phyloP scores from a whole-genome alignment of 2,329 filamentous ascomycete species.

The Diplodia seriata region DNA sequence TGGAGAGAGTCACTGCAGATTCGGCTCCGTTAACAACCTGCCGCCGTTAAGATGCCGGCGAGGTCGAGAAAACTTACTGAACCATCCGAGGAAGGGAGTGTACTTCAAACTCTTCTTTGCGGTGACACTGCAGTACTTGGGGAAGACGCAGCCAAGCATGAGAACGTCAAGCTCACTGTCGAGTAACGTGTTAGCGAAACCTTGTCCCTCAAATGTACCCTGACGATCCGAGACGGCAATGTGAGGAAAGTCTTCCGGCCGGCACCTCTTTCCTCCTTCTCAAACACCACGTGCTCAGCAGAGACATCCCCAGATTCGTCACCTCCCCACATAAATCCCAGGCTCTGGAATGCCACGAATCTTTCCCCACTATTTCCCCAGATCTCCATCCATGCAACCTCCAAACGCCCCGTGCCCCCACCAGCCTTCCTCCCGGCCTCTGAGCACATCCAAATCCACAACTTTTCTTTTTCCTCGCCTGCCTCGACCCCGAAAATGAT shows the following conservation, averaged over 20 bases:
- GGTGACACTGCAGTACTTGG: slow-evolving; percentile 88
- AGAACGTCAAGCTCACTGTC: slow-evolving; percentile 83
- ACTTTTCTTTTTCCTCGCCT: not conserved
- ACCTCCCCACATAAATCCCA: not conserved
- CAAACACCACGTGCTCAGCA: not conserved
- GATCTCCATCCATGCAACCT: slow-evolving; percentile 23
- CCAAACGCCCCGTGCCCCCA: slow-evolving; percentile 12
- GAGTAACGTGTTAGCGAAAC: slow-evolving; percentile 34
- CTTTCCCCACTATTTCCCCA: slow-evolving; percentile 24
- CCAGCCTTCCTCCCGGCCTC: not conserved
- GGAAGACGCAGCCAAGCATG: slow-evolving; percentile 88
- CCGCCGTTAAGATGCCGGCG: not conserved
- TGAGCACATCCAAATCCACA: not conserved
- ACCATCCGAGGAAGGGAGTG: slow-evolving; percentile 90
- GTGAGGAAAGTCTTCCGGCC: not conserved
- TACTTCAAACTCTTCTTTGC: slow-evolving; percentile 85
- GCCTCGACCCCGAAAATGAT: not conserved
- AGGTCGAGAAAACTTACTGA: slow-evolving; percentile 61
- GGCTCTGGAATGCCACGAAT: not conserved
- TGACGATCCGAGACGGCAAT: not conserved
- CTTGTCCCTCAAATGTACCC: not conserved
- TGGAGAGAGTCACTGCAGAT: slow-evolving; percentile 70
- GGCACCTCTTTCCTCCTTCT: not conserved
- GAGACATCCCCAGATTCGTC: not conserved
- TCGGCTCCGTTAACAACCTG: not conserved